A percentile compares a stretch with the other conserved stretches of the same genome.
These are phyloP conservation scores for Didymosphaeria variabile DNA, from an alignment of 2,329 filamentous ascomycete genomes.

Conservation along the genomic window DNA sequence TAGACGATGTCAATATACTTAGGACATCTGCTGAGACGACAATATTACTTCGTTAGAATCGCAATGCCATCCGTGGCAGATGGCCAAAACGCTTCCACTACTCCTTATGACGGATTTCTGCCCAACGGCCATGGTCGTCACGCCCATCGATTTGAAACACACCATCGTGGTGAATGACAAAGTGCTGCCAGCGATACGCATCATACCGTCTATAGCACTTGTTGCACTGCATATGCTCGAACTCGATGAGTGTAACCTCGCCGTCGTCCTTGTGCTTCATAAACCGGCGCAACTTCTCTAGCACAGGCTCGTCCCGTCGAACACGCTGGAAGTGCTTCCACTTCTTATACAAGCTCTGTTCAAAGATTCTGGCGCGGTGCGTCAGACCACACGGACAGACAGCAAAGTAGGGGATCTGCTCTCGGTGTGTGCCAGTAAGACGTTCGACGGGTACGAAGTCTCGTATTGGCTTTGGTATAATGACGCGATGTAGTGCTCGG, in stretches of 20 bases:
- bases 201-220: not conserved
- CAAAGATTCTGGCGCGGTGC: constrained; percentile 4
- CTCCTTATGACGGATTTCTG: not conserved
- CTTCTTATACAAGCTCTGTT: not conserved
- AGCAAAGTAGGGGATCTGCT: constrained; percentile 9
- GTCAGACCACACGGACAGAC: constrained; percentile 7
- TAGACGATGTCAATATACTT: not conserved
- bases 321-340: constrained; percentile 2
- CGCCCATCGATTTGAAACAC: not conserved
- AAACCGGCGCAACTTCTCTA: not conserved
- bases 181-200: constrained; percentile 3
- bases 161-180: not conserved
- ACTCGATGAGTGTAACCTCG: not conserved
- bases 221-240: constrained; percentile 1
- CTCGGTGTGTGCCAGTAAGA: not conserved
- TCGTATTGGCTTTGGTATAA: not conserved
- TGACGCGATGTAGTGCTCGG: not conserved
- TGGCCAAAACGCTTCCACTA: not conserved
- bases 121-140: not conserved
- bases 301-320: not conserved
- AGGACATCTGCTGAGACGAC: not conserved
- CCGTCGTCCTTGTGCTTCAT: not conserved
- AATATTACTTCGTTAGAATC: not conserved
- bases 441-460: not conserved
- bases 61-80: not conserved